Base-by-base conservation (phyloP, 2,329 filamentous ascomycete genomes). In the Rasamsonia emersonii region DNA sequence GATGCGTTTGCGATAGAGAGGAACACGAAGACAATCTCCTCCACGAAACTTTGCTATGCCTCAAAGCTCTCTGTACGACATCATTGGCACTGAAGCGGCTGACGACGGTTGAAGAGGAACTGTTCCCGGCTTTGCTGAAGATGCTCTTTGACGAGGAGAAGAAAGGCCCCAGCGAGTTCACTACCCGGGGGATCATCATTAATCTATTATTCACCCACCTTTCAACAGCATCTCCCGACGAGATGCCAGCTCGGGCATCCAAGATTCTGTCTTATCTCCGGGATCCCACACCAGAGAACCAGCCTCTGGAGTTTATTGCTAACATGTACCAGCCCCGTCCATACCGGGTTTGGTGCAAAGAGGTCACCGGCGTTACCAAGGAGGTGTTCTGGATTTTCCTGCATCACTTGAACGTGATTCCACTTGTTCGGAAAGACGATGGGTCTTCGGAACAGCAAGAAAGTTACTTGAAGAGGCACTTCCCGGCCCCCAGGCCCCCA, bases 331-430 rank as follows among this genome's bases (percentile, higher is more conserved):
- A 80, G 20, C 76, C 86, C 30, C 75, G 89, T 0, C 89, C 89
- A 1, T 98, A 95, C 58, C 82, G 86, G 19, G 75, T 93, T 3
- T 98, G 89, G 89, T 86, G 81, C 61, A 91, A 88, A 58, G 91
- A 98, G 61, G 77, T 89, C 11, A 79, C 80, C 38, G 88, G 83
- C 47, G 89, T 96, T 28, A 94, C 88, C 24, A 95, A 95, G 58
- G 89, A 98, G 57, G 89, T 96, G 17, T 98, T 98, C 56, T 98
- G 89, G 89, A 96, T 96, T 54, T 98, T 96, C 64, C 70, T 96
- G 33, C 89, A 96, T 59, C 83, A 93, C 46, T 69, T 93, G 36
- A 96, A 96, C 49, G 79, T 95, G 27, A 73, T 96, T 21, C 72
- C 85, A 18, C 45, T 61, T 34, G 40, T 51, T 32, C 49, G 59